Evolutionary conservation across 129 eudicot species (phyloP).

Genomic region (Cynara cardunculus): DNA sequence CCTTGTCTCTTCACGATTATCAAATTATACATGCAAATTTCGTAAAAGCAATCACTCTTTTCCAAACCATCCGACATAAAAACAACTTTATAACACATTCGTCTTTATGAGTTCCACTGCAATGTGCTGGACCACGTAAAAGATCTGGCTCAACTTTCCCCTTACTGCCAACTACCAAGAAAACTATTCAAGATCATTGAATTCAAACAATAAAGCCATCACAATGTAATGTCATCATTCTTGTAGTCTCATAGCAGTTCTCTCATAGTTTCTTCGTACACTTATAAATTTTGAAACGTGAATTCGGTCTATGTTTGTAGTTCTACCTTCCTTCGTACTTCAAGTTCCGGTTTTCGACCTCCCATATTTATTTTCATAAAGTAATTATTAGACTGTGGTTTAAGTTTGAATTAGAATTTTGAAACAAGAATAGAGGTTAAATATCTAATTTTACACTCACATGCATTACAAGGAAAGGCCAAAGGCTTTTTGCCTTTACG

Average conservation of each 20-base stretch:
- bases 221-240: no score
- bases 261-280: no score
- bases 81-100: no score
- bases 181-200: no score
- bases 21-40: no score
- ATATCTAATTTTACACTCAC: neutral
- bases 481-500: neutral
- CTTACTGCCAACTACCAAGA: neutral
- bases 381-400: neutral
- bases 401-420: neutral
- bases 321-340: neutral
- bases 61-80: no score
- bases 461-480: constrained; percentile 6
- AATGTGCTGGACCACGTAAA: neutral
- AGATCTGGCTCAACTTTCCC: neutral
- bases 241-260: no score
- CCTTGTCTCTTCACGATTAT: no score
- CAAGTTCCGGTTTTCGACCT: neutral
- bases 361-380: neutral
- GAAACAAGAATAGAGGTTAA: neutral
- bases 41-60: no score
- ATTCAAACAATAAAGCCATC: no score
- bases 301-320: neutral
- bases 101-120: neutral
- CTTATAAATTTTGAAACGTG: neutral